Evolutionary conservation across 2,329 filamentous ascomycete species (phyloP), one percentile per base, ranked within the genome.

Genomic region (Seiridium cupressi): DNA sequence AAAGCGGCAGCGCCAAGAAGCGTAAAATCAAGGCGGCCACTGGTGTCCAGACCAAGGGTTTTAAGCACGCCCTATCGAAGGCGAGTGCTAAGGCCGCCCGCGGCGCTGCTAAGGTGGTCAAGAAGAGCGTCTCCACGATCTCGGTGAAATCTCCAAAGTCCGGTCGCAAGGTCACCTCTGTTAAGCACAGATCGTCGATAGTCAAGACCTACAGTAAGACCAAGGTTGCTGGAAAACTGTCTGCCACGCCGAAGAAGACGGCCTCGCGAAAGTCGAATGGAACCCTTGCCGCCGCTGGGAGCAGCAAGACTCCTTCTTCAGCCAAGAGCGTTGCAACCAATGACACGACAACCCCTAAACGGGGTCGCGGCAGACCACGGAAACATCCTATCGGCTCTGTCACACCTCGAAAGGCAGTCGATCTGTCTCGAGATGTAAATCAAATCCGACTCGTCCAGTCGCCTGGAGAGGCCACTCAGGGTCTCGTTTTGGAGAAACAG

Each of bases 11-110:
- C 38, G 64, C 70, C 26, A 81, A 78, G 70, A 84, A 81, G 69
- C 75, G 75, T 35, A 85, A 84, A 73, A 78, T 81, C 38, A 75
- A 75, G 64, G 66, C 70, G 9, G 64, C 76, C 0, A 71, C 68
- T 3, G 73, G 74, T 32, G 60, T 72, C 38, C 77, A 78, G 44
- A 62, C 60, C 6, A 60, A 66, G 54, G 38, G 44, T n/a, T 55
- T 56, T 7, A 67, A 63, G 66, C 65, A 66, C 57, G 66, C 70
- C 3, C 60, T 73, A 18, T 72, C 75, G 11, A 68, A 67, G 4
- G 63, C 69, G 7, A 70, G 68, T 51, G 62, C 71, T 44, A 74
- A 75, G 61, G 69, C 68, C 6, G 69, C 68, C 4, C 54, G 59
- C 71, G 18, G 18, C 18, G 18, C 73, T 4, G 65, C 72, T 3